phyloP scores from a whole-genome alignment of 2,329 filamentous ascomycete species.

The Botrytis paeoniae region DNA sequence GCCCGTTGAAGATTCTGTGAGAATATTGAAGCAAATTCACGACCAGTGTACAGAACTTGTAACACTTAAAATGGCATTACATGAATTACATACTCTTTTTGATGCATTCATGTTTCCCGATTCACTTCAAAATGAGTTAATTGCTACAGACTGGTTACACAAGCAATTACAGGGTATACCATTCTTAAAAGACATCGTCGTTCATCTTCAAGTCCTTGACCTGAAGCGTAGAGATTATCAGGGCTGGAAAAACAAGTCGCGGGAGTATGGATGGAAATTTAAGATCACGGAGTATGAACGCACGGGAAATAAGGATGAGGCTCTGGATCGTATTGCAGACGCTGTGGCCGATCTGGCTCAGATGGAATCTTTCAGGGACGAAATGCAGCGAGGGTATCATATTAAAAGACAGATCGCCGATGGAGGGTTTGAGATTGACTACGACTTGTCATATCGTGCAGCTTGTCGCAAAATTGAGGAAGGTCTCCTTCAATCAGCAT shows the following conservation, averaged over 20 bases:
- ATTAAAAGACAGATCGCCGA: not conserved
- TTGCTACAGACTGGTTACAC: not conserved
- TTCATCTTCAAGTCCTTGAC: not conserved
- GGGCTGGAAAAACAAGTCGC: not conserved
- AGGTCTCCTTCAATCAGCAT: not conserved
- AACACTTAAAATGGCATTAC: not conserved
- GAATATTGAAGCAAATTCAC: not conserved
- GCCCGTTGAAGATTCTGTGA: not conserved
- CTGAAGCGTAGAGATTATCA: not conserved
- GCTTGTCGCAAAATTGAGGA: not conserved
- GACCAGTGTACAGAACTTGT: not conserved
- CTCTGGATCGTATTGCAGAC: rapidly evolving
- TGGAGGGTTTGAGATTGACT: not conserved
- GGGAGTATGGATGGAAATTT: not conserved
- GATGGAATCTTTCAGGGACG: rapidly evolving
- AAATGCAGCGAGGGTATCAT: not conserved
- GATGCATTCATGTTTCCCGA: rapidly evolving
- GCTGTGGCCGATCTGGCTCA: not conserved
- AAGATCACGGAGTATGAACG: not conserved
- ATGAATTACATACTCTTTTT: not conserved
- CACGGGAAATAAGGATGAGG: not conserved
- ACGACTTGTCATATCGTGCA: not conserved
- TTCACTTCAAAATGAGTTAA: rapidly evolving
- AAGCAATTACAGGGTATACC: not conserved
- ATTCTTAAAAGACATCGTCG: not conserved